Evolutionary conservation across 148 eudicot genomes (phyloP).

Genomic region (Chenopodium formosanum): DNA sequence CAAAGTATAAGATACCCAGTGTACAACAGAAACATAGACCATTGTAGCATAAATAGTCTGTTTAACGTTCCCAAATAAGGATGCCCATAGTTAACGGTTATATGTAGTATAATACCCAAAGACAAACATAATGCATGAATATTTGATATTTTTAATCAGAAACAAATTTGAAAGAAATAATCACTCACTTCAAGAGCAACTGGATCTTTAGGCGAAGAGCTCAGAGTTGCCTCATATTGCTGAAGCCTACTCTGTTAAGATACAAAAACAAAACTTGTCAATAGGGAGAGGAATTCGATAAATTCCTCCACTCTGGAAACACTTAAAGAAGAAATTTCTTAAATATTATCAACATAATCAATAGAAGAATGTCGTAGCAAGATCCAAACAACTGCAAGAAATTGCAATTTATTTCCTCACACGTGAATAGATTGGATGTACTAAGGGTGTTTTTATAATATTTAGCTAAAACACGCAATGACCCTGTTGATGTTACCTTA

Average conservation of each 20-base stretch:
- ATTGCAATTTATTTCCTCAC: background rate
- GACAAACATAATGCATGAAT: background rate
- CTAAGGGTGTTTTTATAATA: background rate
- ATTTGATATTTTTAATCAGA: background rate
- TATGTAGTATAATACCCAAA: background rate
- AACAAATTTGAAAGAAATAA: background rate
- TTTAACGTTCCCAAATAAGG: background rate
- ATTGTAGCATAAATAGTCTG: background rate
- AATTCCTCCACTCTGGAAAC: background rate
- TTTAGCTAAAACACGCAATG: background rate
- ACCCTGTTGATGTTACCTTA: background rate
- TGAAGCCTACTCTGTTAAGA: slow-evolving; percentile 65
- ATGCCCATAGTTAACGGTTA: background rate
- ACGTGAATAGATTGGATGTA: background rate
- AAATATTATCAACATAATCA: background rate
- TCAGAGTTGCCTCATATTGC: slow-evolving; percentile 66
- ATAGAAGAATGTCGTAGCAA: background rate
- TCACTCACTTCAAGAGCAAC: slow-evolving; percentile 77
- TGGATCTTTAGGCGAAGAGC: slow-evolving; percentile 67
- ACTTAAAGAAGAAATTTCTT: background rate
- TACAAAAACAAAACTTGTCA: slow-evolving; percentile 28
- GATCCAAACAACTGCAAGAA: background rate
- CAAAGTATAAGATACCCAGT: background rate
- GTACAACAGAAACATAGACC: background rate
- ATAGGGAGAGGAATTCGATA: slow-evolving; percentile 2